Evolutionary conservation across 176 grass and related monocot species (phyloP).

Genomic region (Thalia dealbata): DNA sequence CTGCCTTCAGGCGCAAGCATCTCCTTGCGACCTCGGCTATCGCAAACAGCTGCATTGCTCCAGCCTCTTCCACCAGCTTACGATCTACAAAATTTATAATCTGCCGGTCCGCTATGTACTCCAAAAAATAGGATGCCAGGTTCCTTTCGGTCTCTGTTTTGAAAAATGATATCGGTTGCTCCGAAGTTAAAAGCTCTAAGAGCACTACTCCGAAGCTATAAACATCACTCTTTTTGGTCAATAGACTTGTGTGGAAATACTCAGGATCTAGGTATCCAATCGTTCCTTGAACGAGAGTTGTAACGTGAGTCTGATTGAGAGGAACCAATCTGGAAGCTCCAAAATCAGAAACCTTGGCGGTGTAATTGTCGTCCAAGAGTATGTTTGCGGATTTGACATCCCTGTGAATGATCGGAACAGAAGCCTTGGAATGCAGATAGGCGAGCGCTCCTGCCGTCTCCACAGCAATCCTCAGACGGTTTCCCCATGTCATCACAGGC

Average conservation of each 20-base stretch:
- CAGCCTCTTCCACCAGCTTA: neutral
- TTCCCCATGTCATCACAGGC: constrained; percentile 24
- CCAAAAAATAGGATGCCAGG: constrained; percentile 1
- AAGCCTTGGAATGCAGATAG: constrained; percentile 25
- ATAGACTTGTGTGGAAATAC: constrained; percentile 29
- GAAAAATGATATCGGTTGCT: neutral
- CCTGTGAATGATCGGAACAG: constrained; percentile 35
- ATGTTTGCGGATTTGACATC: constrained; percentile 44
- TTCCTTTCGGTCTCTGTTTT: neutral
- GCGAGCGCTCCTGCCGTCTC: constrained; percentile 30
- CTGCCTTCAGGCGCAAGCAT: constrained; percentile 13
- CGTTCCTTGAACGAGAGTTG: constrained; percentile 41
- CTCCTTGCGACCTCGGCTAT: constrained; percentile 7
- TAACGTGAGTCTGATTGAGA: constrained; percentile 37
- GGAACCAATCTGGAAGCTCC: constrained; percentile 36
- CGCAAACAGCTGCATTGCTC: neutral
- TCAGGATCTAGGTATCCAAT: constrained; percentile 44
- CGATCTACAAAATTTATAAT: neutral
- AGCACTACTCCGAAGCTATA: constrained; percentile 41
- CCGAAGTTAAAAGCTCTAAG: constrained; percentile 32
- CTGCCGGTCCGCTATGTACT: neutral
- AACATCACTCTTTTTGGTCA: too few species aligned
- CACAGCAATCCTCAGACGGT: constrained; percentile 20
- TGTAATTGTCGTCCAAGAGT: constrained; percentile 33
- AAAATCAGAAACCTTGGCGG: constrained; percentile 37